Evolutionary conservation across 2,329 filamentous ascomycete species (phyloP), one percentile per base, ranked within the genome.

Genomic region (Blumeria hordei): DNA sequence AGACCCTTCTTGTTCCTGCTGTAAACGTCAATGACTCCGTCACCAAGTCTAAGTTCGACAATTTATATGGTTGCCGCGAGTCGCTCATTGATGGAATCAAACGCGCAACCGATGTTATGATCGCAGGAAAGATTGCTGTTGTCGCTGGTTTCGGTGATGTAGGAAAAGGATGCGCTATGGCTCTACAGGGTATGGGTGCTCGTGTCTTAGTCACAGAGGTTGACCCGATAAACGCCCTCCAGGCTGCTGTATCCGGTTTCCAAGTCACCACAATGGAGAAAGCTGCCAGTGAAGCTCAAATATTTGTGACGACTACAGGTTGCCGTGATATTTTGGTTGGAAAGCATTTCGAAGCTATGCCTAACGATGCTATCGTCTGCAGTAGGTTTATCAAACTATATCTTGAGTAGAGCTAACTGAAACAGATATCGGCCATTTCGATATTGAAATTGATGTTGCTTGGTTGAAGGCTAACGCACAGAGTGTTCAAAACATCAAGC

Each of bases 41-140:
- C 69, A 98, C 92, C 73, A 98, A 96, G 83, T 94, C 88, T 74
- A 98, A 98, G 81, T 98, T 98, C 71, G 92, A 96, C 81, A 98
- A 98, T 83, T 76, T 96, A 62, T 98, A 96, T 80, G 90, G 92
- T 69, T 96, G 92, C 87, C 83, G 88, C 70, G 92, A 96, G 77
- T 95, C 90, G 61, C 84, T 98, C 66, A 82, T 98, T 67, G 92
- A 98, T 71, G 92, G 92, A 71, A 96, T 98, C 82, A 98, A 96
- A 85, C 90, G 90, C 76, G 90, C 92, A 66, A 98, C 92, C 71
- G 90, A 98, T 76, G 92, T 96, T 73, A 98, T 98, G 92, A 90
- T 96, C 77, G 92, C 92, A 68, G 92, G 92, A 71, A 96, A 98
- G 84, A 81, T 95, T 67, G 88, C 86, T 62, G 88, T 96, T 63